Evolutionary conservation across 352 stramenopile species (phyloP), one percentile per base, ranked within the genome.

Genomic region (Pythium myriotylum): DNA sequence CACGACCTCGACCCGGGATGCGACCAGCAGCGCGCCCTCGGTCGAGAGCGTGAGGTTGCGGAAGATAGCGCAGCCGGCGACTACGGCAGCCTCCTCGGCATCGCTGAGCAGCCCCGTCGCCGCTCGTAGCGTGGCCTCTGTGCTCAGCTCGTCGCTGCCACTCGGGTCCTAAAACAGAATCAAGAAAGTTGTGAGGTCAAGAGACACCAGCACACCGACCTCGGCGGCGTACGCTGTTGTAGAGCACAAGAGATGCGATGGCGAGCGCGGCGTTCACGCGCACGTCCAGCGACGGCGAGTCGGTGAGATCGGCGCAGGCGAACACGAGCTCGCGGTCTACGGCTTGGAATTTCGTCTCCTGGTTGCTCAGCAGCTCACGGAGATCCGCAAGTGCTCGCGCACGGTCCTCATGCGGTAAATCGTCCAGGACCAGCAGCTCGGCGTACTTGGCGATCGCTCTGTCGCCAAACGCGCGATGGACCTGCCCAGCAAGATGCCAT

Each of bases 31-130:
- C 6, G 67, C 69, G 19, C 79, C 81, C 65, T 91, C 76, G 55
- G 81, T 83, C 8, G 77, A 87, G 53, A 87, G 55, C 0, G 74
- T 76, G 32, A 86, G 52, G 65, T 91, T 89, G 12, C 68, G 70
- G 37, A 91, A 79, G 49, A 91, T 76, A 2, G 56, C 66, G 55
- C 72, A 84, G 0, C 64, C 77, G 20, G 74, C 77, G 26, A 74
- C 50, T n/a, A 86, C 68, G 0, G 82, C 81, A 0, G 54, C 24
- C 48, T 88, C 71, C 17, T 86, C 77, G 0, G 59, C 22, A 26
- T 88, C 81, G 4, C 59, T 48, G 8, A 88, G 64, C 32, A 90
- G 50, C 19, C 52, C 57, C 10, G 67, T 77, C 7, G 75, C 79
- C 4, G 77, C 72, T n/a, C 60, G 54, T 7, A 90, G 65, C 65